A percentile compares a stretch with the other conserved stretches of the same genome.
phyloP scores from a whole-genome alignment of 208 protist genomes.

The Acanthamoeba culbertsoni region DNA sequence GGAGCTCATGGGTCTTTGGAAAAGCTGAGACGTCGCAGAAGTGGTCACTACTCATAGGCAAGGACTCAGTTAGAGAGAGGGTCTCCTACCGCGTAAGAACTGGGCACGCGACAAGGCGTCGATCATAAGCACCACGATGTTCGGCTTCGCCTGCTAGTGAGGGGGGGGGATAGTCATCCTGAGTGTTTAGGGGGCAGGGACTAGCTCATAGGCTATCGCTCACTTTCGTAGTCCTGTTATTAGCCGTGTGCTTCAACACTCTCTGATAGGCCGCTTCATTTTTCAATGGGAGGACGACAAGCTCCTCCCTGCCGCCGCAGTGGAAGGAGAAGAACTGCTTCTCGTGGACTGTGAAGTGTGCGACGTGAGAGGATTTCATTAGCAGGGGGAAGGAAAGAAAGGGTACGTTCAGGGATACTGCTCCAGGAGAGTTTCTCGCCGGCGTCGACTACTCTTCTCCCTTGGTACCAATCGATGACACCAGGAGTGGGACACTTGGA shows the following conservation, averaged over 20 bases:
- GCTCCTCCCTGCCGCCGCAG: background rate
- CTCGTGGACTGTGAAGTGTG: background rate
- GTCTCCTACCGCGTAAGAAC: background rate
- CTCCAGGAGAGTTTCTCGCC: no score
- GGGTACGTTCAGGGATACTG: no score
- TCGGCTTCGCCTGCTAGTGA: background rate
- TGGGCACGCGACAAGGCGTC: background rate
- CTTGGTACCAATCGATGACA: no score
- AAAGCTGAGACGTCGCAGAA: background rate
- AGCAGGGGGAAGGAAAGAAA: no score
- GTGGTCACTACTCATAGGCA: background rate
- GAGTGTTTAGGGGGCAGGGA: background rate
- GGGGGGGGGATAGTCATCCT: background rate
- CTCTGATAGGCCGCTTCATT: background rate
- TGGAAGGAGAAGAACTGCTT: background rate
- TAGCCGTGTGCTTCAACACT: background rate
- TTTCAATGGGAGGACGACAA: background rate
- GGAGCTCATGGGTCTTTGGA: background rate
- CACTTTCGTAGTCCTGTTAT: background rate
- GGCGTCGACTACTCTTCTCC: no score
- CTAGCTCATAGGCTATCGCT: background rate
- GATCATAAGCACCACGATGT: constrained; percentile 8
- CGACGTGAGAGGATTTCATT: background rate
- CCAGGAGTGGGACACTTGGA: no score
- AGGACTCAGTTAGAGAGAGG: background rate